Conservation (phyloP, 495 filamentous ascomycete genomes). For the Aspergillus kassunensis region DNA sequence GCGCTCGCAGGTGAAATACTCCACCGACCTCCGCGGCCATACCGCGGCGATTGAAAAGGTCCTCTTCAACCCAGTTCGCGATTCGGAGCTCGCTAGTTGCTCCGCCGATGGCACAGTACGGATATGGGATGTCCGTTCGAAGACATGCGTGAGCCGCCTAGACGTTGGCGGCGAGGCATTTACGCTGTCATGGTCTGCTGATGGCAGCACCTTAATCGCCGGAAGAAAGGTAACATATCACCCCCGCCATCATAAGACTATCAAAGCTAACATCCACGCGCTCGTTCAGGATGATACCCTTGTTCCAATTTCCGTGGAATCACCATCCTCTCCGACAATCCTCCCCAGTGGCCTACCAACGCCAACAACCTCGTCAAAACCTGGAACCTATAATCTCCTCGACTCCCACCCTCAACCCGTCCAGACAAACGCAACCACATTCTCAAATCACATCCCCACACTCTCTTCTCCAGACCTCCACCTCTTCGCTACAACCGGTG, state of each 20-base stretch:
- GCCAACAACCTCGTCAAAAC: slow-evolving; percentile 8
- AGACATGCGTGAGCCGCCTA: slow-evolving; percentile 70
- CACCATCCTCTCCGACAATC: slow-evolving; percentile 35
- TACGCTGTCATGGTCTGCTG: slow-evolving; percentile 81
- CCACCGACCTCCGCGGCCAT: slow-evolving; percentile 84
- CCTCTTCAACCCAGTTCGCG: slow-evolving; percentile 82
- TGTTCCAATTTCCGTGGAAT: slow-evolving; percentile 56
- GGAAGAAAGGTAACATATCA: slow-evolving; percentile 67
- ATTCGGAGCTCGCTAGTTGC: slow-evolving; percentile 83
- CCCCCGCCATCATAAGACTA: not conserved
- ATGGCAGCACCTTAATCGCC: slow-evolving; percentile 75
- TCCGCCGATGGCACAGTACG: slow-evolving; percentile 80
- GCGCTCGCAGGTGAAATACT: slow-evolving; percentile 70
- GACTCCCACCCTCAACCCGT: slow-evolving; percentile 64
- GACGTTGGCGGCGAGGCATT: slow-evolving; percentile 81
- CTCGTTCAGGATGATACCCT: slow-evolving; percentile 64
- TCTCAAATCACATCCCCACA: slow-evolving; percentile 59
- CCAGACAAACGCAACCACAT: slow-evolving; percentile 78
- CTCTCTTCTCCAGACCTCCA: slow-evolving; percentile 35
- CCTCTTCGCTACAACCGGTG: slow-evolving; percentile 76
- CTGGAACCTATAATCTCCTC: slow-evolving; percentile 42
- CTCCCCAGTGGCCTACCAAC: slow-evolving; percentile 16
- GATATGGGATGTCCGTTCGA: slow-evolving; percentile 90
- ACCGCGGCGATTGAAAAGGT: slow-evolving; percentile 75
- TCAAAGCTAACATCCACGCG: not conserved